phyloP scores from a whole-genome alignment of 768 basidiomycete genomes.

The Neoboletus brunneissimus region DNA sequence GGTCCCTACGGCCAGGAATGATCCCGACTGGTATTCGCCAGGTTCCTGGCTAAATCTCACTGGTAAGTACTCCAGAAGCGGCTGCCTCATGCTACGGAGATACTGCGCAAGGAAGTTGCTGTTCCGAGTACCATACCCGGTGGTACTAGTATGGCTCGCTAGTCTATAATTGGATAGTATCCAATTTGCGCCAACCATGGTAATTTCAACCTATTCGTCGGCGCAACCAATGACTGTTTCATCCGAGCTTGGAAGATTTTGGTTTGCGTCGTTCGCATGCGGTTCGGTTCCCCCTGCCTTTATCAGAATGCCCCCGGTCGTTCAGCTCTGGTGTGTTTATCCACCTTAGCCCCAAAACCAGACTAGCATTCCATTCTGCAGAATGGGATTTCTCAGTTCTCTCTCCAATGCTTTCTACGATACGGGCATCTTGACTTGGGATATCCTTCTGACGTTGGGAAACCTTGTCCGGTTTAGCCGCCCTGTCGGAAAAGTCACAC shows the following conservation, averaged over 20 bases:
- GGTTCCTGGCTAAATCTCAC: too few species aligned
- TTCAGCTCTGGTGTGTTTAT: neutral
- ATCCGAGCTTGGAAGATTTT: neutral
- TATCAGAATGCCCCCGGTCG: conserved; percentile 1
- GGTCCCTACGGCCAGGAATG: too few species aligned
- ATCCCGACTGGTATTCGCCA: too few species aligned
- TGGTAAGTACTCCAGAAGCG: too few species aligned
- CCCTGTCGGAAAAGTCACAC: conserved; percentile 51
- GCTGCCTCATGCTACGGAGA: neutral
- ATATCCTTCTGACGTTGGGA: conserved; percentile 12
- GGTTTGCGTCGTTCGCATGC: neutral
- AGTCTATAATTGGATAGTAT: too few species aligned
- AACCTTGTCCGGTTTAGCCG: conserved; percentile 19
- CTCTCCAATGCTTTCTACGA: conserved; percentile 1
- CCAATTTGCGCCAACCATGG: neutral
- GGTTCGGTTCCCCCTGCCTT: neutral
- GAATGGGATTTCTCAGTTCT: conserved; percentile 1
- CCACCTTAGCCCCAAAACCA: conserved; percentile 19
- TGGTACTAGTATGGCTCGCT: neutral
- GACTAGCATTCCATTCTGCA: conserved; percentile 20
- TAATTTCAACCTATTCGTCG: neutral
- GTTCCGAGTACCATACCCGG: neutral
- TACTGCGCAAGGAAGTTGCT: neutral
- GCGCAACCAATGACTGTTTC: neutral
- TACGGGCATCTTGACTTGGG: conserved; percentile 5